Evolutionary conservation across 768 basidiomycete genomes (phyloP).

Genomic region (Amanita thiersii): DNA sequence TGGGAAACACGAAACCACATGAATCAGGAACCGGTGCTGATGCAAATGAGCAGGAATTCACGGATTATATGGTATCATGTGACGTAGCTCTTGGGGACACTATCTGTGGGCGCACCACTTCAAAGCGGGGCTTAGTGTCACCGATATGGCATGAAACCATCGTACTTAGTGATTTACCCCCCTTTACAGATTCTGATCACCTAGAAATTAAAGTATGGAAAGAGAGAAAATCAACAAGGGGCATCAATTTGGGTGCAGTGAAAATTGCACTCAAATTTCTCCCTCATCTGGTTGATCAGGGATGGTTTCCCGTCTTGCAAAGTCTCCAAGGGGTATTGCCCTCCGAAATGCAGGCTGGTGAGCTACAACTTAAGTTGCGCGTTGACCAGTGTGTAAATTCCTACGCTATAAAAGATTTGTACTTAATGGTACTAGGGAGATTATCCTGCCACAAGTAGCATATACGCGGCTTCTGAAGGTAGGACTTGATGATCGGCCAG

Average conservation of each 20-base stretch:
- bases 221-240: conserved; percentile 57
- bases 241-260: conserved; percentile 49
- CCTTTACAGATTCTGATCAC: conserved; percentile 38
- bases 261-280: conserved; percentile 68
- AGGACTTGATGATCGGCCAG: conserved; percentile 12
- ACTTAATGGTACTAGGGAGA: conserved; percentile 44
- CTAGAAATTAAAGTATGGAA: conserved; percentile 63
- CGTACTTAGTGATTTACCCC: conserved; percentile 65
- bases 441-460: conserved; percentile 60
- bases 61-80: conserved; percentile 69
- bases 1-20: conserved; percentile 44
- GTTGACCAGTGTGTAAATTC: conserved; percentile 59
- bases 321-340: conserved; percentile 33
- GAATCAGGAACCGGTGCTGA: conserved; percentile 22
- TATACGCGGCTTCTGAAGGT: conserved; percentile 60
- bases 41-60: conserved; percentile 36
- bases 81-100: conserved; percentile 67
- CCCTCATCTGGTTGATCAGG: conserved; percentile 67
- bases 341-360: conserved; percentile 59
- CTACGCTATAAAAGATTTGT: not conserved
- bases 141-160: conserved; percentile 85
- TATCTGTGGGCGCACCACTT: conserved; percentile 66
- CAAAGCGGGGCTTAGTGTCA: conserved; percentile 55
- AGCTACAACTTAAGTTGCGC: conserved; percentile 62
- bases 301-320: conserved; percentile 74